phyloP scores from a whole-genome alignment of 768 basidiomycete species.

The Agaricus sinodeliciosus region DNA sequence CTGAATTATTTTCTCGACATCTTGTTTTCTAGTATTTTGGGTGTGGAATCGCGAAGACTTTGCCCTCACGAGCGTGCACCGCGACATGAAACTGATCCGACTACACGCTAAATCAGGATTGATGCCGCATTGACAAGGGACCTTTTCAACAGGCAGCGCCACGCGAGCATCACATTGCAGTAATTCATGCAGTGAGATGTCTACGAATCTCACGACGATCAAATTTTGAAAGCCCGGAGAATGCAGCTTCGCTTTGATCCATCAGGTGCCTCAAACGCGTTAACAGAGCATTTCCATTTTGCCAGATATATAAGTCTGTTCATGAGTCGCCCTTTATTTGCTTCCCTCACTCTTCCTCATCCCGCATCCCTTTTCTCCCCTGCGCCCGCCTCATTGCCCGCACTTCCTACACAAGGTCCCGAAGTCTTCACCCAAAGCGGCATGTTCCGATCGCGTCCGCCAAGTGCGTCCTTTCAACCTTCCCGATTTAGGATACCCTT shows the following conservation, averaged over 20 bases:
- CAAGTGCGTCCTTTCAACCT: slow-evolving; percentile 39
- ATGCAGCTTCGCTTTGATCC: slow-evolving; percentile 10
- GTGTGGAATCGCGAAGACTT: slow-evolving; percentile 5
- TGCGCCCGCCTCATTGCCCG: slow-evolving; percentile 19
- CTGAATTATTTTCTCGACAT: neutral
- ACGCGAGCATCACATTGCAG: slow-evolving; percentile 10
- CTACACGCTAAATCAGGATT: neutral
- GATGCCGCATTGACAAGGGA: neutral
- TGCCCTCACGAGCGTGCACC: slow-evolving; percentile 7
- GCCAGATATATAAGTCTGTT: slow-evolving; percentile 9
- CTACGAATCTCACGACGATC: slow-evolving; percentile 9
- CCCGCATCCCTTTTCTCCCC: slow-evolving; percentile 10
- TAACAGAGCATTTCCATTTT: slow-evolving; percentile 13
- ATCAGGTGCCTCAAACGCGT: slow-evolving; percentile 9
- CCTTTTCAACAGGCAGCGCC: slow-evolving; percentile 2
- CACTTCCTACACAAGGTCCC: slow-evolving; percentile 18
- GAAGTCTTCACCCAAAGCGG: slow-evolving; percentile 30
- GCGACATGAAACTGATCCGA: slow-evolving; percentile 7
- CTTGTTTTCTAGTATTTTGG: neutral
- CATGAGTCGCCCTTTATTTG: slow-evolving; percentile 8
- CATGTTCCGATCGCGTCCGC: slow-evolving; percentile 34
- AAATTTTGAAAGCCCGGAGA: slow-evolving; percentile 10
- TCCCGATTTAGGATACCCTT: slow-evolving; percentile 45
- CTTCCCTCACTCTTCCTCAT: slow-evolving; percentile 9
- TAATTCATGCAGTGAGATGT: neutral